Evolutionary conservation across 2,329 filamentous ascomycete genomes (phyloP).

Genomic region (Ophiostoma pallidulum): DNA sequence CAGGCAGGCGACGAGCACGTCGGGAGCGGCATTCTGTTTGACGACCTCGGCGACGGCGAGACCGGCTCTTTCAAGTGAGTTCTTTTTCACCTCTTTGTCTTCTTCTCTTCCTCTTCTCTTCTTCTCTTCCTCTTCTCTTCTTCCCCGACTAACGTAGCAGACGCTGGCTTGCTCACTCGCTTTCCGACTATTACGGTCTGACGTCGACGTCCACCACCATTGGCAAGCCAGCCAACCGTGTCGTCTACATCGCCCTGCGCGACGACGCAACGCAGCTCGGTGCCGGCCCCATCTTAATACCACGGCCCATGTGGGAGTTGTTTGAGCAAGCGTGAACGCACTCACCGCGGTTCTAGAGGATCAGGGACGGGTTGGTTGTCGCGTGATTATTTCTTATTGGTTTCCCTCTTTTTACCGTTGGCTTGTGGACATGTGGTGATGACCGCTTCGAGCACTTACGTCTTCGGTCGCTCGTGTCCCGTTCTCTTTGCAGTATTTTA

Average conservation of each 20-base stretch:
- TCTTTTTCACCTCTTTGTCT: not conserved
- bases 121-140: conserved; percentile 1
- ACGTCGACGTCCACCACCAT: conserved; percentile 72
- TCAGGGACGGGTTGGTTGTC: too few relatives aligned
- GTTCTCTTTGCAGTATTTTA: too few relatives aligned
- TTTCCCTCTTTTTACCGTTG: too few relatives aligned
- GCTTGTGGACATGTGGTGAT: too few relatives aligned
- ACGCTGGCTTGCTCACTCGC: conserved; percentile 86
- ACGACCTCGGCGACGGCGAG: conserved; percentile 65
- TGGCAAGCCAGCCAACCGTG: conserved; percentile 59
- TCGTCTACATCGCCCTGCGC: conserved; percentile 58
- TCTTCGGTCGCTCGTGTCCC: too few relatives aligned
- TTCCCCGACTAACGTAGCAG: conserved; percentile 32
- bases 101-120: conserved; percentile 1
- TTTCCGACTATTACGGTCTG: conserved; percentile 86
- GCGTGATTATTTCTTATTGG: too few relatives aligned
- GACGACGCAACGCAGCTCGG: conserved; percentile 47
- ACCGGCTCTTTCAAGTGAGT: conserved; percentile 73
- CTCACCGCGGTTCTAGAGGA: too few relatives aligned
- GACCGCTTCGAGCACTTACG: too few relatives aligned
- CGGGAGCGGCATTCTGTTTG: conserved; percentile 64
- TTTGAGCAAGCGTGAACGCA: conserved; percentile 10
- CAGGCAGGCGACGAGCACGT: conserved; percentile 49
- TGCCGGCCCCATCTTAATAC: conserved; percentile 30
- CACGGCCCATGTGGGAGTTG: conserved; percentile 55